Percentiles rank a stretch among this genome's conserved stretches.
These are phyloP conservation scores for Cladosporium sp. DNA, from an alignment of 2,329 filamentous ascomycete species.

Conservation along the genomic window DNA sequence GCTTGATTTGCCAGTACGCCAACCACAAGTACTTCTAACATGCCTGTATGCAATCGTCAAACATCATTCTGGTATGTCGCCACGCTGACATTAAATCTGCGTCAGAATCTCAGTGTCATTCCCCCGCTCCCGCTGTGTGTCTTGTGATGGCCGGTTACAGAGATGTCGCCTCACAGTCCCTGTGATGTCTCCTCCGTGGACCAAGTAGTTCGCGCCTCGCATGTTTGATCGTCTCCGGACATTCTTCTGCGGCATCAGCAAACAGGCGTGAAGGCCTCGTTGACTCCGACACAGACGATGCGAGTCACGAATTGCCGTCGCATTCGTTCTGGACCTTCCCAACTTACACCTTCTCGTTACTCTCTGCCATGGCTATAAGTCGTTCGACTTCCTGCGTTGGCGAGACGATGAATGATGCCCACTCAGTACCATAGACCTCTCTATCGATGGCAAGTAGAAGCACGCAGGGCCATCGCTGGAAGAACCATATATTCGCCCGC, in stretches of 20 bases:
- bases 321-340: background rate
- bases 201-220: background rate
- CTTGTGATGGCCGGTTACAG: background rate
- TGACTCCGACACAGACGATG: background rate
- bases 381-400: background rate
- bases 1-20: no score
- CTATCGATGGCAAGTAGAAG: background rate
- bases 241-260: background rate
- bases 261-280: background rate
- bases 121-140: background rate
- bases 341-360: background rate
- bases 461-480: conserved; percentile 6
- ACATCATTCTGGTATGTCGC: background rate
- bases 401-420: background rate
- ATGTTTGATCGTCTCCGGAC: background rate
- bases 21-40: no score
- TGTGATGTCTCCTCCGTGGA: background rate
- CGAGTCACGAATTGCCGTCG: background rate
- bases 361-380: background rate
- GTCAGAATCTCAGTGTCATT: background rate
- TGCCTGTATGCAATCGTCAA: background rate
- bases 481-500: conserved; percentile 18
- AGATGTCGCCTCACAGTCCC: background rate
- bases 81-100: background rate
- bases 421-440: background rate